These are phyloP conservation scores for Linnemannia elongata DNA, from an alignment of 192 early-diverging fungal species.

Conservation along the genomic window DNA sequence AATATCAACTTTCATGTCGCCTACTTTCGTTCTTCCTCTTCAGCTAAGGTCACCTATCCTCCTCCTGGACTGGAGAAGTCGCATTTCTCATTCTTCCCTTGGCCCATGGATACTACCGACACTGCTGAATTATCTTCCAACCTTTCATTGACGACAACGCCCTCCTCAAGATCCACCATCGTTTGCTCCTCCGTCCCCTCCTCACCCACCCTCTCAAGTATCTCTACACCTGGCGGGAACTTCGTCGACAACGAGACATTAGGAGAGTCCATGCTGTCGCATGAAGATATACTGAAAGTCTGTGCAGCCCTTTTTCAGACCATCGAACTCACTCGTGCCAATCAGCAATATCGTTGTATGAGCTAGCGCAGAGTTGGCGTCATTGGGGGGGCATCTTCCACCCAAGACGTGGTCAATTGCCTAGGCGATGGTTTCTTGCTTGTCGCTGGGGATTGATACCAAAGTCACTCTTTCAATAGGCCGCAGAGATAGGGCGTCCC, in stretches of 20 bases:
- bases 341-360: neutral
- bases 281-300: neutral
- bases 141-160: neutral
- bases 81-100: neutral
- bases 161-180: neutral
- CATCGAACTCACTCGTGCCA: neutral
- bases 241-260: neutral
- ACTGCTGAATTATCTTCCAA: neutral
- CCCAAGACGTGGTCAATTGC: too few species aligned
- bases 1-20: neutral
- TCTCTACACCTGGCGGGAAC: neutral
- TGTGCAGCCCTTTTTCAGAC: neutral
- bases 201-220: neutral
- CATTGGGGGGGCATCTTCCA: neutral
- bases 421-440: too few species aligned
- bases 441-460: too few species aligned
- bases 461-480: too few species aligned
- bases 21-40: neutral
- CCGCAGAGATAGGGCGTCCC: too few species aligned
- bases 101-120: neutral
- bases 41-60: neutral
- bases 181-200: neutral
- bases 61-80: neutral
- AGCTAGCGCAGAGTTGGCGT: neutral
- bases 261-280: neutral